Evolutionary conservation across 2,329 filamentous ascomycete species (phyloP), one percentile per base, ranked within the genome.

Genomic region (Phoma sp.): DNA sequence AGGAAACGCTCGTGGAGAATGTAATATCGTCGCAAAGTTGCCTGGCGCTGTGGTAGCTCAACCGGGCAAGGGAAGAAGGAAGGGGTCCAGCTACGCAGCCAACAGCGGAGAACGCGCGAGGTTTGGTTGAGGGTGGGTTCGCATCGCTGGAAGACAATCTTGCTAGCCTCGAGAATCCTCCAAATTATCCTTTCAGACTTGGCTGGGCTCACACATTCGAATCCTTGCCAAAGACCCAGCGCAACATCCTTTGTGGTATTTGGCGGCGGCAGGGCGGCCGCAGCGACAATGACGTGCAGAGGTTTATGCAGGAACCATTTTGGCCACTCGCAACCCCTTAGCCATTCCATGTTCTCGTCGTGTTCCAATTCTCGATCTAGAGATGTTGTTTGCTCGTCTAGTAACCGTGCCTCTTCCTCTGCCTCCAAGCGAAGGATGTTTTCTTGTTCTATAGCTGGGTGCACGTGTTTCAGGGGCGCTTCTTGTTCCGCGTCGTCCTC

Each of bases 111-210:
- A 25, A 56, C 37, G 7, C n/a, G 47, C 6, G 28, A 38, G 11
- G 37, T 56, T 15, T 52, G 30, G 32, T 52, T 52, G 1, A 56
- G 38, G 15, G 47, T 56, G 28, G 32, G 17, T 42, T 56, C 21
- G 7, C 38, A 56, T 52, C 28, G 37, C 26, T 52, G n/a, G 42
- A 52, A 48, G 14, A 56, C 32, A 9, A 45, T 45, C 40, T 29
- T 56, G 23, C 47, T 56, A 10, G 53, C 43, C 15, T 56, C 43
- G n/a, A 56, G n/a, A 34, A 52, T 52, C 28, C 52, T 56, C 47
- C 15, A 56, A 29, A 56, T 56, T 14, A 39, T 12, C 18, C 47
- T 51, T 26, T 56, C 42, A 20, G 37, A 17, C 50, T 29, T 12
- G 33, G 37, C 39, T 38, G 32, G 39, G 39, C 47, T 51, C 12